Conservation (phyloP, 257 asterid genomes). For the Gentiana macrophylla region DNA sequence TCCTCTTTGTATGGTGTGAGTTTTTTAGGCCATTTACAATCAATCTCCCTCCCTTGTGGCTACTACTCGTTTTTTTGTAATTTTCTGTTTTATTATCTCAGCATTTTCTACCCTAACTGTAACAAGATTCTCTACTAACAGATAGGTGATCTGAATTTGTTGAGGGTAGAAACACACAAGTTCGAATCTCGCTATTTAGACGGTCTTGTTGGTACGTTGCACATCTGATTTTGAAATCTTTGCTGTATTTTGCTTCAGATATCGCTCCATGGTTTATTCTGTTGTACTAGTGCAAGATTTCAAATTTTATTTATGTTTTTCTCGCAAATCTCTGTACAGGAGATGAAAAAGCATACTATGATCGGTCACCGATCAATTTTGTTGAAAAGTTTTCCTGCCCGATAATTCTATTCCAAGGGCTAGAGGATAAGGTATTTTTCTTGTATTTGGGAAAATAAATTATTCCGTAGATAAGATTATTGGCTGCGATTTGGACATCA, state of each 20-base stretch:
- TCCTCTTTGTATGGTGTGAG: constrained; percentile 93
- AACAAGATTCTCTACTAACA: constrained; percentile 16
- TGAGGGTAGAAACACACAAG: constrained; percentile 74
- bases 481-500: too few species aligned
- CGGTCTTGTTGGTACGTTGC: constrained; percentile 68
- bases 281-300: constrained; percentile 2
- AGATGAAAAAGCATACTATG: constrained; percentile 41
- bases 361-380: constrained; percentile 76
- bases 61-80: not conserved
- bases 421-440: constrained; percentile 70
- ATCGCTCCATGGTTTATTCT: not conserved
- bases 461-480: too few species aligned
- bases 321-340: constrained; percentile 26
- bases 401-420: constrained; percentile 83
- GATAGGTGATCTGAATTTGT: constrained; percentile 73
- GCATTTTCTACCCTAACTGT: not conserved
- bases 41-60: not conserved
- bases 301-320: not conserved
- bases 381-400: constrained; percentile 80
- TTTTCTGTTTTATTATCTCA: not conserved
- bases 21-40: constrained; percentile 14
- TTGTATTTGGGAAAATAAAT: too few species aligned
- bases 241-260: constrained; percentile 5
- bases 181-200: constrained; percentile 83
- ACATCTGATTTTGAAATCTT: not conserved